These are phyloP conservation scores for Leptomonas pyrrhocoris DNA, from an alignment of 208 protist genomes.

Conservation along the genomic window DNA sequence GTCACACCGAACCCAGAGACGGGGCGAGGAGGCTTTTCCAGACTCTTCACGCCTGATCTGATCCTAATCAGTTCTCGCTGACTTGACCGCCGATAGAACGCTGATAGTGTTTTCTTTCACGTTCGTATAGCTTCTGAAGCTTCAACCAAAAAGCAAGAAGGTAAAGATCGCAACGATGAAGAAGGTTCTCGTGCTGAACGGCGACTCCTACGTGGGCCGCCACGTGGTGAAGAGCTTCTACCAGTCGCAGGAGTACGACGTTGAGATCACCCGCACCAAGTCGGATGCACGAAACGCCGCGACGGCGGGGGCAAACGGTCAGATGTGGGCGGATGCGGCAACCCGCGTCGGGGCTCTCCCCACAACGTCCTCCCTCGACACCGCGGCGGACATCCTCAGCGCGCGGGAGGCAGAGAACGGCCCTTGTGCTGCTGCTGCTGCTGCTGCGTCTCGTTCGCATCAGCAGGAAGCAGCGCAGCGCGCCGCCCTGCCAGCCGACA, in stretches of 20 bases:
- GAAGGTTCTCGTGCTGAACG: constrained; percentile 82
- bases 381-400: neutral
- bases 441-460: neutral
- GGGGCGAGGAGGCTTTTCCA: no score
- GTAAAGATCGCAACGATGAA: constrained; percentile 41
- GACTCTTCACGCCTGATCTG: no score
- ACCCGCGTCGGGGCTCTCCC: neutral
- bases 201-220: constrained; percentile 75
- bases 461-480: constrained; percentile 17
- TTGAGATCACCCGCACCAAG: constrained; percentile 67
- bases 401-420: neutral
- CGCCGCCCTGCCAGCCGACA: constrained; percentile 34
- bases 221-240: constrained; percentile 70
- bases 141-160: constrained; percentile 16
- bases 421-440: neutral
- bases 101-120: no score
- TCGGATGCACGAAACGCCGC: constrained; percentile 12
- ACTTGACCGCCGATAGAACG: no score
- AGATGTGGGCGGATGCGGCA: constrained; percentile 2
- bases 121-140: no score
- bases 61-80: no score
- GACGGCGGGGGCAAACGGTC: neutral
- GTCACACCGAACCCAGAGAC: no score
- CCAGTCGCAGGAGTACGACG: constrained; percentile 72
- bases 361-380: neutral